These are phyloP conservation scores for Trametopsis cervina DNA, from an alignment of 768 basidiomycete genomes.

Conservation along the genomic window DNA sequence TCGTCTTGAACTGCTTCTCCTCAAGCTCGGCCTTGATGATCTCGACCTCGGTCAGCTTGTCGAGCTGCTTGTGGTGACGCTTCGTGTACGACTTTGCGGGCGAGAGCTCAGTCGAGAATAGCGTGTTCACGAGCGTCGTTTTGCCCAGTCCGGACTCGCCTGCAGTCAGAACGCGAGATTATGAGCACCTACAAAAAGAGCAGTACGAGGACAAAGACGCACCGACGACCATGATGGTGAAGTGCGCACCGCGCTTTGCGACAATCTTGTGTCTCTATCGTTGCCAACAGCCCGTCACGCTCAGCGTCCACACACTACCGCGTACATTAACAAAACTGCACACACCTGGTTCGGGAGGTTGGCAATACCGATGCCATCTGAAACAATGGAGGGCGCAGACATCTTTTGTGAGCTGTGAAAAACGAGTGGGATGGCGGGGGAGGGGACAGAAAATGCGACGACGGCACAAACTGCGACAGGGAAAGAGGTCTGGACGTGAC, in stretches of 20 bases:
- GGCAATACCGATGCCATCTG: conserved; percentile 87
- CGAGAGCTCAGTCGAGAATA: conserved; percentile 96
- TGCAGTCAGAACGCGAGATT: conserved; percentile 24
- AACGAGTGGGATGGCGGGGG: too few relatives aligned
- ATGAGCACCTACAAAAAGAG: neutral
- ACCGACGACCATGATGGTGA: conserved; percentile 99
- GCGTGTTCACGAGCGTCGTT: conserved; percentile 96
- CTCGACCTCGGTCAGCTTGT: conserved; percentile 97
- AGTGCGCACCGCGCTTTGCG: conserved; percentile 93
- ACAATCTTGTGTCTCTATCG: conserved; percentile 96
- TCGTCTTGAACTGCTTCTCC: conserved; percentile 99
- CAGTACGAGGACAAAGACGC: conserved; percentile 23
- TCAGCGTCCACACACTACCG: too few relatives aligned
- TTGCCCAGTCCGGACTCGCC: conserved; percentile 97
- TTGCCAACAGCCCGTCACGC: conserved; percentile 6
- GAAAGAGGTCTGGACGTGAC: too few relatives aligned
- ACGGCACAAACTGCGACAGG: too few relatives aligned
- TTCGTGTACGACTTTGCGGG: conserved; percentile 82
- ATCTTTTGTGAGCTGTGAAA: neutral
- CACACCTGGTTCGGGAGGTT: conserved; percentile 97
- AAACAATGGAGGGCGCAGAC: conserved; percentile 17
- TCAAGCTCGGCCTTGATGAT: conserved; percentile 99
- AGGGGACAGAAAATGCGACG: too few relatives aligned
- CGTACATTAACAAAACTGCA: conserved; percentile 14
- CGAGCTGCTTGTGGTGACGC: conserved; percentile 92